phyloP scores from a whole-genome alignment of 2,329 filamentous ascomycete species.

The Calonectria pteridis region DNA sequence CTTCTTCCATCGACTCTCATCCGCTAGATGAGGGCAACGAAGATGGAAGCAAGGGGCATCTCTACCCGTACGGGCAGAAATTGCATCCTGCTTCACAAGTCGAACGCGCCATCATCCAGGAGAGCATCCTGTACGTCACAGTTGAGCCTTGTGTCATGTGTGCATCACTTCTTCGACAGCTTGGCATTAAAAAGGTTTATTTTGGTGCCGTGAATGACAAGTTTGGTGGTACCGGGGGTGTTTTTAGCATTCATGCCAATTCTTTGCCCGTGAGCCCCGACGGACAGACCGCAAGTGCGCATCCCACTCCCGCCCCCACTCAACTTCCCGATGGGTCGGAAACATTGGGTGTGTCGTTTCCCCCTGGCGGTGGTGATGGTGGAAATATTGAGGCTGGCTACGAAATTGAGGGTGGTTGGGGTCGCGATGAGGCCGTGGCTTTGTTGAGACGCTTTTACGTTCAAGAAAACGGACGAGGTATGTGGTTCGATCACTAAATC shows the following conservation, averaged over 20 bases:
- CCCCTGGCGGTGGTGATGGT: slow-evolving; percentile 63
- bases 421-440: slow-evolving; percentile 92
- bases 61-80: slow-evolving; percentile 74
- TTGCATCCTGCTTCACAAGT: slow-evolving; percentile 68
- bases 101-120: slow-evolving; percentile 75
- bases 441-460: slow-evolving; percentile 95
- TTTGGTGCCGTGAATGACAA: slow-evolving; percentile 97
- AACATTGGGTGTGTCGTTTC: slow-evolving; percentile 53
- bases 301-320: slow-evolving; percentile 52
- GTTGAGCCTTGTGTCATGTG: slow-evolving; percentile 99
- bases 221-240: slow-evolving; percentile 95
- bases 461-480: slow-evolving; percentile 95
- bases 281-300: slow-evolving; percentile 56
- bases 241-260: slow-evolving; percentile 84
- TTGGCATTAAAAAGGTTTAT: slow-evolving; percentile 89
- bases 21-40: slow-evolving; percentile 61
- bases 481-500: slow-evolving; percentile 35
- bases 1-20: slow-evolving; percentile 38
- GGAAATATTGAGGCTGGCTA: slow-evolving; percentile 83
- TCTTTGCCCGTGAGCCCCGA: slow-evolving; percentile 57
- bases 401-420: slow-evolving; percentile 87
- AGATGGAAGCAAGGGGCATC: slow-evolving; percentile 66
- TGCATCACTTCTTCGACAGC: slow-evolving; percentile 89
- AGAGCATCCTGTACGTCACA: slow-evolving; percentile 90
- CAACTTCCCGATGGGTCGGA: slow-evolving; percentile 53